These are phyloP conservation scores for Dimargaris cristalligena DNA, from an alignment of 192 early-diverging fungal genomes.

Conservation along the genomic window DNA sequence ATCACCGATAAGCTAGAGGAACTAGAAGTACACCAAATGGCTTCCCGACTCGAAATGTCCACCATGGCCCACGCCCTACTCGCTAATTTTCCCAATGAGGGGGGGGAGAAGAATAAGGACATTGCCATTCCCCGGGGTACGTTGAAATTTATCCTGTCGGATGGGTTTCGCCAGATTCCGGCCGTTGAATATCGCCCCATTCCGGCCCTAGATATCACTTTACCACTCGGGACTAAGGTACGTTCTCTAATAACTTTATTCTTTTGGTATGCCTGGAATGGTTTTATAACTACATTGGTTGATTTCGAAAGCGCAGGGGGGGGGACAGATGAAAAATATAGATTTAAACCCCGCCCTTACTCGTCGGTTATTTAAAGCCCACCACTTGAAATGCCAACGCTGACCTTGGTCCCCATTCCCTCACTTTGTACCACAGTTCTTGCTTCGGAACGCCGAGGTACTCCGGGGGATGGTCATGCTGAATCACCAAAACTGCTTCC, in stretches of 20 bases:
- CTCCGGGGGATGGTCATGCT: constrained; percentile 4
- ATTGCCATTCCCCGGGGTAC: neutral
- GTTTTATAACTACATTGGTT: too few species aligned
- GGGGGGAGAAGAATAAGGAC: neutral
- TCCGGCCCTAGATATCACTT: neutral
- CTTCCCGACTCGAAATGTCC: neutral
- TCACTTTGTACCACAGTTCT: too few species aligned
- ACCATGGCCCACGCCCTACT: neutral
- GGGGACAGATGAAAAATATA: too few species aligned
- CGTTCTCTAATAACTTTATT: too few species aligned
- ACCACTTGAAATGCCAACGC: too few species aligned
- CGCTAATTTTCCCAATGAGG: neutral
- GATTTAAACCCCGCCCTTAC: too few species aligned
- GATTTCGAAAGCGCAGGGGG: too few species aligned
- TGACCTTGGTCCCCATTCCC: too few species aligned
- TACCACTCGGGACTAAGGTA: neutral
- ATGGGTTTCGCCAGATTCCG: neutral
- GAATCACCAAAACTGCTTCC: neutral
- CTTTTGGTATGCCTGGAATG: too few species aligned
- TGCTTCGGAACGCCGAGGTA: neutral
- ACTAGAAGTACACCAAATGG: neutral
- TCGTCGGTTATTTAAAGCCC: too few species aligned
- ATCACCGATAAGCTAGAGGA: neutral
- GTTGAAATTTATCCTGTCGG: neutral
- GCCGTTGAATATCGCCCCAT: constrained; percentile 2